phyloP scores from a whole-genome alignment of 805 yeast genomes.

The Scheffersomyces amazonensis region DNA sequence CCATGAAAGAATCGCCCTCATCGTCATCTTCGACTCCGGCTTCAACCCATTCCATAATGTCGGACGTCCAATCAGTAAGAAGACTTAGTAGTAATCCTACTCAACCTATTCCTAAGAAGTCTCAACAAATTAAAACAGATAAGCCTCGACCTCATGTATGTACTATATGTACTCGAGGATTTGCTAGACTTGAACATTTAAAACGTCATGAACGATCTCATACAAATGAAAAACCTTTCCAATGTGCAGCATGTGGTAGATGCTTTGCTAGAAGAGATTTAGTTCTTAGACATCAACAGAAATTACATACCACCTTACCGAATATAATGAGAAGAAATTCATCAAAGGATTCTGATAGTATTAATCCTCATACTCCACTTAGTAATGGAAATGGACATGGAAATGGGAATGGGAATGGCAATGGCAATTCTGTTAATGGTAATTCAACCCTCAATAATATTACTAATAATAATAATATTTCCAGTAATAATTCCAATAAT shows the following conservation, averaged over 20 bases:
- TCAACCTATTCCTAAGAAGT: constrained; percentile 83
- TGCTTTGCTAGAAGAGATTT: constrained; percentile 90
- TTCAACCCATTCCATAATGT: background rate
- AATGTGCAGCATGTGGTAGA: constrained; percentile 94
- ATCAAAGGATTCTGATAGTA: constrained; percentile 15
- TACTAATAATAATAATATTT: too few relatives aligned
- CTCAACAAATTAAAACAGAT: constrained; percentile 80
- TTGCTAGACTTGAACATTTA: constrained; percentile 91
- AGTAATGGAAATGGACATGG: too few relatives aligned
- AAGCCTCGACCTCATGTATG: constrained; percentile 95
- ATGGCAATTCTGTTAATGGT: too few relatives aligned
- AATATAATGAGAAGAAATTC: constrained; percentile 32
- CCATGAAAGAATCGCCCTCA: too few relatives aligned
- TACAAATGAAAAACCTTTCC: constrained; percentile 94
- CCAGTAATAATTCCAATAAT: too few relatives aligned
- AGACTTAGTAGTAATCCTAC: constrained; percentile 7
- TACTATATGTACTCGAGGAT: constrained; percentile 86
- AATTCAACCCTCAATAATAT: too few relatives aligned
- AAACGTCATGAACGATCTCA: constrained; percentile 93
- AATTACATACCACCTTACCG: constrained; percentile 66
- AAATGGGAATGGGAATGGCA: too few relatives aligned
- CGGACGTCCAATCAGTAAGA: background rate
- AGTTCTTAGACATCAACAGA: constrained; percentile 91
- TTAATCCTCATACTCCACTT: too few relatives aligned
- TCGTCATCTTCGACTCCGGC: constrained; percentile 2